Evolutionary conservation across 352 stramenopile species (phyloP).

Genomic region (Thraustochytrium striatum): DNA sequence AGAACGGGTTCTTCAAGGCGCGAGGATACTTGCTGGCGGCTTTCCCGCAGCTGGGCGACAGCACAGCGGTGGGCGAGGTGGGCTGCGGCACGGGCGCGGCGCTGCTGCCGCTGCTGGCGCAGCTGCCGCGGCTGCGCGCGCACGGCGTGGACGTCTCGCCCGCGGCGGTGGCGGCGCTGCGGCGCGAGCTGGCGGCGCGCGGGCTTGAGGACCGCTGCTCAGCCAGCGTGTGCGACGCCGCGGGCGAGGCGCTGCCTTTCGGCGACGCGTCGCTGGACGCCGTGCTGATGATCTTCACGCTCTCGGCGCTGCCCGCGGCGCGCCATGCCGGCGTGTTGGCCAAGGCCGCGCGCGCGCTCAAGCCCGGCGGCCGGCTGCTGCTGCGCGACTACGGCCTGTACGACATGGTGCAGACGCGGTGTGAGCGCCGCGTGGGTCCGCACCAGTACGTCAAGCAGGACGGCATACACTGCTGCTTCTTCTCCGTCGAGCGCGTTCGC

Average conservation of each 20-base stretch:
- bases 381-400: conserved; percentile 49
- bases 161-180: conserved; percentile 4
- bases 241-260: background rate
- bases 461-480: conserved; percentile 38
- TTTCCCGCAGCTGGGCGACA: background rate
- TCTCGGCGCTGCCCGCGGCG: conserved; percentile 15
- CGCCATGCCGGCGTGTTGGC: background rate
- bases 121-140: background rate
- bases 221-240: conserved; percentile 16
- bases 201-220: background rate
- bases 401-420: conserved; percentile 41
- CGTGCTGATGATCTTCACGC: conserved; percentile 40
- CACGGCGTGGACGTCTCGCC: conserved; percentile 11
- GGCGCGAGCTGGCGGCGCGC: background rate
- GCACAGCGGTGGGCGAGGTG: background rate
- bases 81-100: conserved; percentile 33
- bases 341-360: background rate
- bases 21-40: conserved; percentile 4
- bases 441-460: conserved; percentile 38
- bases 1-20: conserved; percentile 25
- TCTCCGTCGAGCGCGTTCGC: background rate
- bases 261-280: conserved; percentile 9
- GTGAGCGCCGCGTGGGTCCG: conserved; percentile 15
- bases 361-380: conserved; percentile 1
- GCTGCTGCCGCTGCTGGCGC: background rate